Conservation (phyloP, 441 rosid species). For the Flueggea neowawraea region DNA sequence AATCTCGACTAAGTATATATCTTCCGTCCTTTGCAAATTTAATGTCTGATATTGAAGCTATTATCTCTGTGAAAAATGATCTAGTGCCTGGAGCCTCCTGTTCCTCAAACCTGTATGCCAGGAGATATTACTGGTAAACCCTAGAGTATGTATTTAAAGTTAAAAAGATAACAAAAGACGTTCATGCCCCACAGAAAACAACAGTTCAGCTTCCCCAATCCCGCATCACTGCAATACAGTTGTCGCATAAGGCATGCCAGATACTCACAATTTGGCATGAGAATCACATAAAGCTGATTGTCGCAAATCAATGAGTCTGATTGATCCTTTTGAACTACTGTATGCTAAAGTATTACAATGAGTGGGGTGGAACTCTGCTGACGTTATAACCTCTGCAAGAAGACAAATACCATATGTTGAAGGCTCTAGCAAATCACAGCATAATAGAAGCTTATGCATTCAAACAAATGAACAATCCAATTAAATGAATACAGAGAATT, state of each 20-base stretch:
- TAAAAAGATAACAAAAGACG: neutral
- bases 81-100: constrained; percentile 88
- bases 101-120: constrained; percentile 84
- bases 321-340: constrained; percentile 96
- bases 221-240: neutral
- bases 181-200: too few species aligned
- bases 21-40: constrained; percentile 93
- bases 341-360: constrained; percentile 91
- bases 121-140: constrained; percentile 11
- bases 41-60: constrained; percentile 97
- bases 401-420: constrained; percentile 4
- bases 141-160: too few species aligned
- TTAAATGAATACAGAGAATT: neutral
- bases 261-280: constrained; percentile 52
- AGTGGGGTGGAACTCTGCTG: constrained; percentile 95
- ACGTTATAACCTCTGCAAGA: constrained; percentile 94
- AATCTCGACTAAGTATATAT: constrained; percentile 95
- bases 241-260: neutral
- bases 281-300: constrained; percentile 93
- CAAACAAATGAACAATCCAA: neutral
- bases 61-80: constrained; percentile 99
- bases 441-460: too few species aligned
- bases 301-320: constrained; percentile 92
- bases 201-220: neutral
- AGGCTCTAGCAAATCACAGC: constrained; percentile 1